phyloP scores from a whole-genome alignment of 1,284 basidiomycete genomes.

The Ustilago sp. region DNA sequence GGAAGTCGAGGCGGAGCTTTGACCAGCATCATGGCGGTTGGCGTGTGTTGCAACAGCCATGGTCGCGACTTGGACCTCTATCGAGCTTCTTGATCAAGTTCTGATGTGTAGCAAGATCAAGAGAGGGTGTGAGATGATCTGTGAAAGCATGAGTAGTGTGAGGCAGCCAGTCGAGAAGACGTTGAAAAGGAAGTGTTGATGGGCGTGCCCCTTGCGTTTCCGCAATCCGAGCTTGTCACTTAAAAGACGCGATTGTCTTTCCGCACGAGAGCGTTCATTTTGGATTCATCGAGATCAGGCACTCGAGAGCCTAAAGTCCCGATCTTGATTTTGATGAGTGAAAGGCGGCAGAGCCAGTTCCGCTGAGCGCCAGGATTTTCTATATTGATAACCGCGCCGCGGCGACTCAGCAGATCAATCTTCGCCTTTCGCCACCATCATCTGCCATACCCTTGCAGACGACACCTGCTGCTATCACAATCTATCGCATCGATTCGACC shows the following conservation, averaged over 20 bases:
- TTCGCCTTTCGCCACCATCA: constrained; percentile 56
- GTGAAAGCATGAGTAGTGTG: background rate
- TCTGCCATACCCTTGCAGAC: constrained; percentile 45
- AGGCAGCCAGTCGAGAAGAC: constrained; percentile 8
- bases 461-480: constrained; percentile 33
- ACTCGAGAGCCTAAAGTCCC: background rate
- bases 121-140: background rate
- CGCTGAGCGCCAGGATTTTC: constrained; percentile 9
- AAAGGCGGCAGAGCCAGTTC: background rate
- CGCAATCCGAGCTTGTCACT: constrained; percentile 32
- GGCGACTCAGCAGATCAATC: background rate
- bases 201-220: constrained; percentile 23
- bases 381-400: constrained; percentile 26
- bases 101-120: background rate
- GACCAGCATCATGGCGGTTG: constrained; percentile 14
- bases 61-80: background rate
- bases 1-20: constrained; percentile 29
- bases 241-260: constrained; percentile 3
- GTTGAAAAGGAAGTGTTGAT: constrained; percentile 31
- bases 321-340: background rate
- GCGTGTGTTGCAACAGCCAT: constrained; percentile 26
- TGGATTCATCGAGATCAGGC: background rate
- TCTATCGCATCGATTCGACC: constrained; percentile 24
- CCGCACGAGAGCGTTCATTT: constrained; percentile 23
- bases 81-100: background rate